Percentiles rank a stretch among this genome's conserved stretches.
phyloP scores from a whole-genome alignment of 371 early-diverging fungal genomes.

The Dichotomocladium elegans region DNA sequence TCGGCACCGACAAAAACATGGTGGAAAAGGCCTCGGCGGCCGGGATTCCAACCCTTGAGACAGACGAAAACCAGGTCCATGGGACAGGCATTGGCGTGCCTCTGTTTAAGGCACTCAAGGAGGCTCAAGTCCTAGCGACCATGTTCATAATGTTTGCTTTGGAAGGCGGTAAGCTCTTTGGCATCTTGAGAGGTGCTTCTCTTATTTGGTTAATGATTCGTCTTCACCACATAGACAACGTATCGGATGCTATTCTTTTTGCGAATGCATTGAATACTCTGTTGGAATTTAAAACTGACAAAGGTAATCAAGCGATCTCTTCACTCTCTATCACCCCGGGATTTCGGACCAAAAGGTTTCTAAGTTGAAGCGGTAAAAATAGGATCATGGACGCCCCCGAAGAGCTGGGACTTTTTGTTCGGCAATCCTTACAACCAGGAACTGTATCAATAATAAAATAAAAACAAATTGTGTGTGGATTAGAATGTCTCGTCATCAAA shows the following conservation, averaged over 20 bases:
- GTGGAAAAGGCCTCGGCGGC: conserved; percentile 10
- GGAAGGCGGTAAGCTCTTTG: conserved; percentile 55
- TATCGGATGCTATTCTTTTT: conserved; percentile 60
- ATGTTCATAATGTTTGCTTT: conserved; percentile 63
- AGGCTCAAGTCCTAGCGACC: conserved; percentile 32
- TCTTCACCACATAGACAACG: conserved; percentile 46
- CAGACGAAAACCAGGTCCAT: conserved; percentile 38
- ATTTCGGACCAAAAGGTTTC: neutral
- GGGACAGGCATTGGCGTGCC: conserved; percentile 53
- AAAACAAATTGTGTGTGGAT: neutral
- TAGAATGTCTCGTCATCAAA: conserved; percentile 55
- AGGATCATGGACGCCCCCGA: conserved; percentile 59
- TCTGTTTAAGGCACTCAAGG: conserved; percentile 33
- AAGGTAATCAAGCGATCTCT: conserved; percentile 17
- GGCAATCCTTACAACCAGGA: conserved; percentile 42
- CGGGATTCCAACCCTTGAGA: conserved; percentile 35
- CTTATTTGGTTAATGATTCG: neutral
- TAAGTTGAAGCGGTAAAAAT: neutral
- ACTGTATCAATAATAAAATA: conserved; percentile 26
- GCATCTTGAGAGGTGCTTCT: too few species aligned
- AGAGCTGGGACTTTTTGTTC: conserved; percentile 66
- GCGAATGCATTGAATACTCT: conserved; percentile 57
- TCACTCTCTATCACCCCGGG: too few species aligned
- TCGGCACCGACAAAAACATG: conserved; percentile 7
- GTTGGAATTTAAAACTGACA: conserved; percentile 23